Evolutionary conservation across 371 early-diverging fungal species (phyloP), one percentile per base, ranked within the genome.

Genomic region (Mortierella sp.): DNA sequence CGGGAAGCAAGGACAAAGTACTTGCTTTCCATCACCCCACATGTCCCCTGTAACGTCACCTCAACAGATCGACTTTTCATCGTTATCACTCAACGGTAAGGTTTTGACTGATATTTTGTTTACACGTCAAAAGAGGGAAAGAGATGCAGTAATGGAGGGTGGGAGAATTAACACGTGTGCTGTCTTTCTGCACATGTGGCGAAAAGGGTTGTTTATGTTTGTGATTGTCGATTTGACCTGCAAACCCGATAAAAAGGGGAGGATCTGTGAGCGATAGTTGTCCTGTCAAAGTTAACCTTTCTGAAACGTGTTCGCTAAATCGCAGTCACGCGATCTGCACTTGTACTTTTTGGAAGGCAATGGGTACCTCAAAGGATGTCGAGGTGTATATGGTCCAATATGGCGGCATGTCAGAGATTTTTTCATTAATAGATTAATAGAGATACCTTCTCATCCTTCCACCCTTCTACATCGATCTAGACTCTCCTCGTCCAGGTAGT

Each of bases 71-170:
- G 80, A 79, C 21, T 74, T 79, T 64, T 62, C 80, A 4, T 61
- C 67, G 13, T 48, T 79, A 45, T 79, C 80, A 0, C 80, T 79
- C 61, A 76, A 76, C 47, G 80, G 80, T 79, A 74, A 74, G 80
- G 15, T 48, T 41, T 50, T 50, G 50, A n/a, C 0, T 43, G 10
- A 43, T 43, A 50, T 16, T 50, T 50, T 50, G n/a, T 50, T n/a
- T n/a, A 16, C 50, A n/a, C 0, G 36, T 58, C 10, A 4, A 21
- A 3, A 53, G n/a, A n/a, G 19, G 55, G 28, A 10, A 50, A 50
- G 36, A 36, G 36, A 36, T 36, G 36, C 36, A n/a, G 50, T 50
- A n/a, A 11, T 45, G 45, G 45, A 45, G 50, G 50, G 50, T 50
- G 50, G 50, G 50, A 50, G 50, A 50, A n/a, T 50, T 7, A 50